A percentile compares a stretch with the other conserved stretches of the same genome.
phyloP scores from a whole-genome alignment of 75 land plant genomes.

The Pinus taeda region DNA sequence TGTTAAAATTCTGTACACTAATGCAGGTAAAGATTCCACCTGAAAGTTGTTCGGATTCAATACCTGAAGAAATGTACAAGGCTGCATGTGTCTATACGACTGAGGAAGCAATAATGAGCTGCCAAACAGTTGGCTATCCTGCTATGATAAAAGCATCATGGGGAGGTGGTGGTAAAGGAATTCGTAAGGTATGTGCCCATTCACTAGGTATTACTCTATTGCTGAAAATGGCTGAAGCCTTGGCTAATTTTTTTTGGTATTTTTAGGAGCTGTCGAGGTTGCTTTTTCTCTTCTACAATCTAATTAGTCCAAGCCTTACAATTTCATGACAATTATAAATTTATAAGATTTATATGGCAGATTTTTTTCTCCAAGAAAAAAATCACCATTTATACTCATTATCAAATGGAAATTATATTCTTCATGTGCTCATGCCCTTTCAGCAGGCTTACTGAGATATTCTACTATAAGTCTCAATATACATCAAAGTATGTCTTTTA shows the following conservation, averaged over 20 bases:
- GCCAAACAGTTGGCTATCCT: conserved; percentile 92
- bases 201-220: conserved; percentile 3
- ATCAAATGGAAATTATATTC: no score
- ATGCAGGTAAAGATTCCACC: conserved; percentile 80
- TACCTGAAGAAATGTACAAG: conserved; percentile 82
- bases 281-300: not conserved
- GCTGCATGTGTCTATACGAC: conserved; percentile 89
- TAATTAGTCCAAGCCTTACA: not conserved
- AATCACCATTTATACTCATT: no score
- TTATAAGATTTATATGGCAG: not conserved
- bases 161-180: conserved; percentile 99
- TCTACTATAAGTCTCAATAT: no score
- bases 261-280: not conserved
- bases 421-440: no score
- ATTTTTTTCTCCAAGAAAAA: not conserved
- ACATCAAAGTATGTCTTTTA: no score
- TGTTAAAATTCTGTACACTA: not conserved
- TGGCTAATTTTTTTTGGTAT: not conserved
- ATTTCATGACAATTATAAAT: not conserved
- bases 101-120: conserved; percentile 89
- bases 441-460: no score
- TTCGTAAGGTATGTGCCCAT: conserved; percentile 73
- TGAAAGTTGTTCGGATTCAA: conserved; percentile 65
- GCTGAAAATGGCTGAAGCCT: not conserved
- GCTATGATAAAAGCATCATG: conserved; percentile 99